Base-by-base conservation (phyloP, 2,329 filamentous ascomycete genomes). In the Colletotrichum sp. region DNA sequence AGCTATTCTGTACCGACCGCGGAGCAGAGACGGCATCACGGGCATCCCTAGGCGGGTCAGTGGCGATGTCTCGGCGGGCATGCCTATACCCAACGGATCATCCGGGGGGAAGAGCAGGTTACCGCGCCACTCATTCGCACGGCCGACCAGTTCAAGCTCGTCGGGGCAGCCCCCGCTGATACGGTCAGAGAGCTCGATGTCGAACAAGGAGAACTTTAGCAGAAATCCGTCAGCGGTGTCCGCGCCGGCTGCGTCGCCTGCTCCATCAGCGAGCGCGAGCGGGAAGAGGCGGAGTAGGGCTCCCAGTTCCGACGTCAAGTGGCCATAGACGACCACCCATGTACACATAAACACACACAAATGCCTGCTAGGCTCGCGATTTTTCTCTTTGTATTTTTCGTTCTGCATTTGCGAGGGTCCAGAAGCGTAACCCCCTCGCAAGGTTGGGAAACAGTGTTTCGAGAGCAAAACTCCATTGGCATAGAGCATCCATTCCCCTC, bases 1-100 rank as follows among this genome's bases (percentile, higher is more conserved):
- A 16, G 80, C 81, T 28, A 79, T 82, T 36, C 67, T 86, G 5
- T 87, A 88, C 75, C 82, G 86, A 21, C 87, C 87, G 1, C 82
- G 84, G 10, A 87, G 86, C 78, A 81, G 84, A 36, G 86, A 87
- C 65, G 83, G 85, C 1, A 82, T 83, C 13, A 86, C 85, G n/a
- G 84, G 82, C 59, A 84, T 87, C 18, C 87, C 87, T 6, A 82
- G 87, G 34, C 83, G 87, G 21, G 82, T 88, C 65, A 88, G 85
- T 77, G 86, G 85, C 64, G 87, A 87, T 71, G 48, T 69, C 15
- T 76, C 78, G 26, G 69, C 74, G 9, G 72, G 75, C n/a, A 74
- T 74, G 74, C 74, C 74, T 13, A 74, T 74, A 67, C 74, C 74
- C 9, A 77, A 60, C 15, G 74, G 74, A 13, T 67, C 75, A 18